A percentile compares a stretch with the other conserved stretches of the same genome.
Evolutionary conservation across 2,329 filamentous ascomycete species (phyloP).

Genomic region (Sphaerulina populicola): DNA sequence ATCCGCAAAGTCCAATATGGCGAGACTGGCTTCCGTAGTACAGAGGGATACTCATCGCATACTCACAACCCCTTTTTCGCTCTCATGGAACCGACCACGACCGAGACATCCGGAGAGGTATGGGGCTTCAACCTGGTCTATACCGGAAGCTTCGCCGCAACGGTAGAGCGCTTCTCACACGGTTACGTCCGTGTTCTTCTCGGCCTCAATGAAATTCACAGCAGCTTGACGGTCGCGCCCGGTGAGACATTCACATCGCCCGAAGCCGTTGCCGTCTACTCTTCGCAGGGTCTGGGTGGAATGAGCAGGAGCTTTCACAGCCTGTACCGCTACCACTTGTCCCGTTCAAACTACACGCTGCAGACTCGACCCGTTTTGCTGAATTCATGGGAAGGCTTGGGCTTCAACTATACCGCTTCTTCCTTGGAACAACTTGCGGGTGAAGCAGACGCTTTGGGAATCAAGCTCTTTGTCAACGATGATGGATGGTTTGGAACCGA

Average conservation of each 20-base stretch:
- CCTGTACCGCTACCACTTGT: conserved; percentile 54
- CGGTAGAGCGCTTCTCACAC: conserved; percentile 56
- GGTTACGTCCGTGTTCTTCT: conserved; percentile 53
- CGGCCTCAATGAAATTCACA: conserved; percentile 53
- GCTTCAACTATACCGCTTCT: conserved; percentile 51
- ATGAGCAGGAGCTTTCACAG: conserved; percentile 57
- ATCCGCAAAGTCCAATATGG: conserved; percentile 51
- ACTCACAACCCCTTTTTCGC: conserved; percentile 58
- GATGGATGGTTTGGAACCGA: conserved; percentile 61
- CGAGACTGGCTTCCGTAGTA: conserved; percentile 50
- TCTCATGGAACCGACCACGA: conserved; percentile 49
- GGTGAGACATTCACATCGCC: conserved; percentile 53
- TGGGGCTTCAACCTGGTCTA: conserved; percentile 60
- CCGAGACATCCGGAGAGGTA: conserved; percentile 53
- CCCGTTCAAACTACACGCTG: conserved; percentile 48
- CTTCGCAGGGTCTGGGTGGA: conserved; percentile 49
- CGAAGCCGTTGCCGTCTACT: conserved; percentile 56
- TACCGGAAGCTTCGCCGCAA: conserved; percentile 53
- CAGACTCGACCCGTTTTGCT: conserved; percentile 49
- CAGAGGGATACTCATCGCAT: conserved; percentile 55
- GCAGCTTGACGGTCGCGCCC: conserved; percentile 50
- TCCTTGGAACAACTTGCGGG: conserved; percentile 49
- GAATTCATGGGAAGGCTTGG: conserved; percentile 59
- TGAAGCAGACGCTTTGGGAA: conserved; percentile 51
- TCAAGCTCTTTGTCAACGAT: conserved; percentile 57